phyloP scores from a whole-genome alignment of 2,329 filamentous ascomycete genomes.

The Bipolaris victoriae region DNA sequence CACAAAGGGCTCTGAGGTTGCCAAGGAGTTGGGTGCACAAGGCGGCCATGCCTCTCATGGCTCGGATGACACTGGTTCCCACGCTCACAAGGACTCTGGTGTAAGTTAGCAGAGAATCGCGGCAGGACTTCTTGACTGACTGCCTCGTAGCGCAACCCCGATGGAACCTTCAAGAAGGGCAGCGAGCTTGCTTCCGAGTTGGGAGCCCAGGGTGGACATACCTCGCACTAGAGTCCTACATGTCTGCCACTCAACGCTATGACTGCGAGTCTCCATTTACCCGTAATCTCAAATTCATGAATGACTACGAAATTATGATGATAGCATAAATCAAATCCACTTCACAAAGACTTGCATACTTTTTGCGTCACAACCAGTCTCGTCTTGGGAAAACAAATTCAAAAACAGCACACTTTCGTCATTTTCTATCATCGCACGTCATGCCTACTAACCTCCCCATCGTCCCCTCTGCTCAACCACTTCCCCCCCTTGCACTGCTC shows the following conservation, averaged over 20 bases:
- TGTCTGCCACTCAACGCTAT: not conserved
- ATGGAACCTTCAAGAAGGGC: slow-evolving; percentile 48
- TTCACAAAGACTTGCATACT: not conserved
- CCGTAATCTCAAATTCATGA: not conserved
- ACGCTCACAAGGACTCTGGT: slow-evolving; percentile 17
- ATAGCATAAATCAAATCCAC: not conserved
- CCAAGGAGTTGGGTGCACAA: slow-evolving; percentile 47
- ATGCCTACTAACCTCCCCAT: not conserved
- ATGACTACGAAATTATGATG: not conserved
- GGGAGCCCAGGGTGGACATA: slow-evolving; percentile 42
- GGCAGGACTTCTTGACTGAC: slow-evolving; percentile 39
- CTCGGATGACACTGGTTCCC: slow-evolving; percentile 5
- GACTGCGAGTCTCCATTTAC: not conserved
- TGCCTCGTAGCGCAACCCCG: slow-evolving; percentile 52
- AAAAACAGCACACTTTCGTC: not conserved
- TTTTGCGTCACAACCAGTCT: not conserved
- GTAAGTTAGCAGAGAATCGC: slow-evolving; percentile 34
- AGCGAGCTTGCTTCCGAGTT: slow-evolving; percentile 46
- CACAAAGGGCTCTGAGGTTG: slow-evolving; percentile 46
- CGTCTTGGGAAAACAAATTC: not conserved
- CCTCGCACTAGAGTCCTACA: slow-evolving; percentile 22
- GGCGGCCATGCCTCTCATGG: slow-evolving; percentile 46
- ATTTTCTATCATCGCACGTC: not conserved
- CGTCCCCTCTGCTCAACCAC: not conserved
- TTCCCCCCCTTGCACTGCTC: not conserved